phyloP scores from a whole-genome alignment of 179 eudicot species.

The Camellia oleifera region DNA sequence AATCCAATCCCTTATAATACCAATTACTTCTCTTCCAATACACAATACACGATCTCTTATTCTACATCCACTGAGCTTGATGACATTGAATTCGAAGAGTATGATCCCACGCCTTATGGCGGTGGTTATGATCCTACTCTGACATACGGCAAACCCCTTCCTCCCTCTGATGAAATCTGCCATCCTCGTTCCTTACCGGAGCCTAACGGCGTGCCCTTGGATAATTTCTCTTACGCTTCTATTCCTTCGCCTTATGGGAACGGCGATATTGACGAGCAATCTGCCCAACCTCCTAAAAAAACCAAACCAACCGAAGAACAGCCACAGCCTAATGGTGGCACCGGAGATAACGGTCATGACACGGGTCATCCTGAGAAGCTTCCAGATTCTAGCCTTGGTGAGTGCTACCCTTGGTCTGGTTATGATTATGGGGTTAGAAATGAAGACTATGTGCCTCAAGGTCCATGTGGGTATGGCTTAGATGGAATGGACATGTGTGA shows the following conservation, averaged over 20 bases:
- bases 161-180: slow-evolving; percentile 58
- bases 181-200: slow-evolving; percentile 42
- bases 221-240: slow-evolving; percentile 20
- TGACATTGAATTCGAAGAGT: slow-evolving; percentile 45
- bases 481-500: slow-evolving; percentile 66
- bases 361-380: slow-evolving; percentile 13
- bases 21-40: slow-evolving; percentile 21
- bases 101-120: slow-evolving; percentile 55
- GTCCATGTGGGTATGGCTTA: slow-evolving; percentile 54
- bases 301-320: slow-evolving; percentile 1
- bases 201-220: slow-evolving; percentile 8
- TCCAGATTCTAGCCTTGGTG: slow-evolving; percentile 3
- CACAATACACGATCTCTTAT: slow-evolving; percentile 32
- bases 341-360: neutral
- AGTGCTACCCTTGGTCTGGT: slow-evolving; percentile 14
- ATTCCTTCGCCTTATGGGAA: slow-evolving; percentile 41
- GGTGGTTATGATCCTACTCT: slow-evolving; percentile 67
- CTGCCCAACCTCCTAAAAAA: slow-evolving; percentile 12
- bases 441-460: slow-evolving; percentile 26
- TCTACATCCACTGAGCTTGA: slow-evolving; percentile 17
- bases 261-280: slow-evolving; percentile 4
- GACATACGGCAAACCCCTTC: slow-evolving; percentile 71
- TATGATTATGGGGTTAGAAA: slow-evolving; percentile 17
- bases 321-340: neutral
- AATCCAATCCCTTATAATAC: slow-evolving; percentile 29